Evolutionary conservation across 2,329 filamentous ascomycete genomes (phyloP).

Genomic region (Arthrobotrys sinensis): DNA sequence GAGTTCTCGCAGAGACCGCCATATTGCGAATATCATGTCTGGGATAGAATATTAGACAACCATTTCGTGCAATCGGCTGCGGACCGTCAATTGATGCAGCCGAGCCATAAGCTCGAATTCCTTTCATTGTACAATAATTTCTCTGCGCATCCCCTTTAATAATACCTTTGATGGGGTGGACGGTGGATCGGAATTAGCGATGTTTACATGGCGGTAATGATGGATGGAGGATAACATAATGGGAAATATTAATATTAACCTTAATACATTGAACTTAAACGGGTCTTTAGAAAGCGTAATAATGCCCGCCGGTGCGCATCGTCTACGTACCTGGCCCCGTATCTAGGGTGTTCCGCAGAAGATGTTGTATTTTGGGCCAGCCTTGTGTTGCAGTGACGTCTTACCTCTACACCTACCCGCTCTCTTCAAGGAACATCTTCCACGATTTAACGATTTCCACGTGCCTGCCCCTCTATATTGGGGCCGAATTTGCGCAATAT

Average conservation of each 20-base stretch:
- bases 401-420: background rate
- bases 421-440: background rate
- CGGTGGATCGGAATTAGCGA: conserved; percentile 2
- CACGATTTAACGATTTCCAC: background rate
- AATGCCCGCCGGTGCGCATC: too few relatives aligned
- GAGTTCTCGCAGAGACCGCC: background rate
- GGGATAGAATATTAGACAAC: background rate
- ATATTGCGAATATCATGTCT: background rate
- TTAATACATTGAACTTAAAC: background rate
- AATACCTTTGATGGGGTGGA: conserved; percentile 55
- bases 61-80: conserved; percentile 1
- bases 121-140: conserved; percentile 57
- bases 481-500: background rate
- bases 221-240: conserved; percentile 10
- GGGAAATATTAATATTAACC: background rate
- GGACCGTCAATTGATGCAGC: background rate
- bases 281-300: too few relatives aligned
- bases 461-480: background rate
- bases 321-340: too few relatives aligned
- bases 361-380: conserved; percentile 43
- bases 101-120: conserved; percentile 4
- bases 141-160: conserved; percentile 45
- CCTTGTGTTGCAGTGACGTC: conserved; percentile 50
- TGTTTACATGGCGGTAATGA: conserved; percentile 15
- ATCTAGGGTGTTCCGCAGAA: background rate